A percentile compares a stretch with the other conserved stretches of the same genome.
Evolutionary conservation across 441 rosid species (phyloP).

Genomic region (Cnidoscolus chayamansa): DNA sequence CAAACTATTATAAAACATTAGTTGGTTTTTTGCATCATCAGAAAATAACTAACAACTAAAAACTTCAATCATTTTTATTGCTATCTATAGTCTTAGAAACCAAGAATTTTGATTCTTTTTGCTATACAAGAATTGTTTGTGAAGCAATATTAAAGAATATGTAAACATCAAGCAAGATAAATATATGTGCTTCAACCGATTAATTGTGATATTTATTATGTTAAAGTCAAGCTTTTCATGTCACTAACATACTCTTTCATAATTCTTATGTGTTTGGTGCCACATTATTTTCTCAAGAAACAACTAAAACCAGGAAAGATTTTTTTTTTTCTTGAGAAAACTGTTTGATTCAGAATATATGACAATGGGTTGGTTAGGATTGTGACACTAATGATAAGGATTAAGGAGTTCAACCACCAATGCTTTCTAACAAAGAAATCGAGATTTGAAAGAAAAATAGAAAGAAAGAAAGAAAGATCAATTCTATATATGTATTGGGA

Average conservation of each 20-base stretch:
- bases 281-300: constrained; percentile 1
- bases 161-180: constrained; percentile 6
- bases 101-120: too few species aligned
- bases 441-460: background rate
- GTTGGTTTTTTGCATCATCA: too few species aligned
- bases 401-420: constrained; percentile 18
- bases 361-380: constrained; percentile 8
- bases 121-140: background rate
- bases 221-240: background rate
- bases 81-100: background rate
- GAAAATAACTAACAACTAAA: too few species aligned
- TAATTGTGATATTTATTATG: background rate
- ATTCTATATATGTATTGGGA: too few species aligned
- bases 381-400: background rate
- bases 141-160: background rate
- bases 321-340: too few species aligned
- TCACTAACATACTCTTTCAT: background rate
- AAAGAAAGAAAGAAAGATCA: background rate
- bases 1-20: too few species aligned
- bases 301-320: background rate
- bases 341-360: too few species aligned
- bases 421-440: too few species aligned
- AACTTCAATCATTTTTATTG: background rate
- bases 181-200: too few species aligned
- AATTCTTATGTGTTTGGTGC: constrained; percentile 3